Evolutionary conservation across 495 filamentous ascomycete species (phyloP), one percentile per base, ranked within the genome.

Genomic region (Aspergillus olivimuriae): DNA sequence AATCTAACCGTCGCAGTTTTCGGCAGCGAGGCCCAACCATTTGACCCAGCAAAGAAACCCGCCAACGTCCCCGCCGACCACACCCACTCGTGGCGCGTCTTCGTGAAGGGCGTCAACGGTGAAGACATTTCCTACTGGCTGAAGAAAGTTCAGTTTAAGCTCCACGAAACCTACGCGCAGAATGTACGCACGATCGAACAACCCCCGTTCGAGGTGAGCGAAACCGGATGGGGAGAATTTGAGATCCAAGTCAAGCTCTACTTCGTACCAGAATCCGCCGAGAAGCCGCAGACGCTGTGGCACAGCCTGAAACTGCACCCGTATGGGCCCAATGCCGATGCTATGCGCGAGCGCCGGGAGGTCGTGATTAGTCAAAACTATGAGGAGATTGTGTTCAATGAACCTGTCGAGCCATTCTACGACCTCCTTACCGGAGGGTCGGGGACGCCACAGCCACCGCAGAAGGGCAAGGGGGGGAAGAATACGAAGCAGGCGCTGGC

Each of bases 201-300:
- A 34, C 80, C 80, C 20, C 84, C 91, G 20, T 97, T 95, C 62
- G 77, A 86, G 60, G 84, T 97, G 34, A 74, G 74, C 39, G 92
- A 96, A 65, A 95, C 90, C 0, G 92, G 92, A 28, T 98, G 91
- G 88, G 92, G 92, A 52, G 92, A 95, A 70, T 98, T 98, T 70
- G 86, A 92, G 56, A 90, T 97, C 50, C 83, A 87, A 45, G 84
- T 98, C 58, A 87, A 94, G 56, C 68, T 98, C 0, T 90, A 89
- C 69, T 97, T 95, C 63, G 78, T 86, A 16, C 78, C 83, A 16
- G 86, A 94, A 52, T 83, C 81, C 24, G 75, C 73, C 55, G 92
- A 96, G 68, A 96, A 96, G 64, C 84, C 91, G 9, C 84, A 92
- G 66, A 92, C 87, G 0, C 70, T 94, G 0, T 92, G 87, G 68